A percentile compares a stretch with the other conserved stretches of the same genome.
Conservation (phyloP, 1,284 basidiomycete species). For the Ceratobasidium sp. region DNA sequence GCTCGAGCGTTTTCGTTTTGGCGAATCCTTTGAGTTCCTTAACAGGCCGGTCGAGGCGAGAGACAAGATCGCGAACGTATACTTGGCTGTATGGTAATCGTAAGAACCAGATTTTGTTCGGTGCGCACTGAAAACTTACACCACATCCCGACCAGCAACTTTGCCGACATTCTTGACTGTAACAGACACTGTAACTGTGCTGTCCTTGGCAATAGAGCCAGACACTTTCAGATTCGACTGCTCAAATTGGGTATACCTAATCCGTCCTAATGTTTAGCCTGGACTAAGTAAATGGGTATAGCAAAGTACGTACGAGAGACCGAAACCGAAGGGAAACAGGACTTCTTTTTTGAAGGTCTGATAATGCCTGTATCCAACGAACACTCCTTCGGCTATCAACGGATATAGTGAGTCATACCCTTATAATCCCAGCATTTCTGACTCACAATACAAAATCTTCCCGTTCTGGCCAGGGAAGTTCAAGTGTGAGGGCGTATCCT, state of each 20-base stretch:
- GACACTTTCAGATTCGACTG: slow-evolving; percentile 42
- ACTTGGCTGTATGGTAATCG: slow-evolving; percentile 47
- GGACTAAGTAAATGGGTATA: background rate
- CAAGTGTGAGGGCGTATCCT: slow-evolving; percentile 45
- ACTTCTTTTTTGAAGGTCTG: slow-evolving; percentile 44
- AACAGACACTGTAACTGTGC: slow-evolving; percentile 48
- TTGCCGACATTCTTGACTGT: slow-evolving; percentile 54
- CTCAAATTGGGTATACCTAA: slow-evolving; percentile 37
- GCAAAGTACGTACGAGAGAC: slow-evolving; percentile 44
- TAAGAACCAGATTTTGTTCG: background rate
- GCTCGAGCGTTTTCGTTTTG: slow-evolving; percentile 51
- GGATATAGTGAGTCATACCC: background rate
- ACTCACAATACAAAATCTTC: slow-evolving; percentile 38
- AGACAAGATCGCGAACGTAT: slow-evolving; percentile 51
- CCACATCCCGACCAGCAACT: slow-evolving; percentile 51
- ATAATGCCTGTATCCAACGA: slow-evolving; percentile 47
- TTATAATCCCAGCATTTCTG: background rate
- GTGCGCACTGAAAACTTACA: slow-evolving; percentile 24
- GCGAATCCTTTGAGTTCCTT: slow-evolving; percentile 52
- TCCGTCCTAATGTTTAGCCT: background rate
- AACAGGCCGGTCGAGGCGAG: slow-evolving; percentile 51
- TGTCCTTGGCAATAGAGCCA: slow-evolving; percentile 14
- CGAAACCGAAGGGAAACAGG: slow-evolving; percentile 47
- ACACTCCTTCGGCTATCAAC: slow-evolving; percentile 45
- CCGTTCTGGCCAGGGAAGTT: slow-evolving; percentile 45